These are phyloP conservation scores for Cercospora sp. DNA, from an alignment of 2,329 filamentous ascomycete species.

Conservation along the genomic window DNA sequence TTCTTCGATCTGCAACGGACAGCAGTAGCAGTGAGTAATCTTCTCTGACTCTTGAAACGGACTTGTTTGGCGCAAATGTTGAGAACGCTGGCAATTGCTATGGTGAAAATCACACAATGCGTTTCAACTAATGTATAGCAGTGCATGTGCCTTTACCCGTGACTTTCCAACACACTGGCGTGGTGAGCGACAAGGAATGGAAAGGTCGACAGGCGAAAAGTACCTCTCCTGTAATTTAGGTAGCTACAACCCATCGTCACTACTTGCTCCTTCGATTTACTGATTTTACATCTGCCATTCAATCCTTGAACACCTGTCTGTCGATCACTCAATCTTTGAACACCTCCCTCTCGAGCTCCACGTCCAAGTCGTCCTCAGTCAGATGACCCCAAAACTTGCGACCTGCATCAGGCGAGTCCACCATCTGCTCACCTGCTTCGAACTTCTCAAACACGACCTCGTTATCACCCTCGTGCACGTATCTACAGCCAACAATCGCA, in stretches of 20 bases:
- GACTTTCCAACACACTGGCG: too few relatives aligned
- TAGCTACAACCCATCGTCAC: too few relatives aligned
- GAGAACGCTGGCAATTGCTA: too few relatives aligned
- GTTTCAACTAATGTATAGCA: too few relatives aligned
- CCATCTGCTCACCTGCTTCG: neutral
- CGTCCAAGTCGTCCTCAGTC: neutral
- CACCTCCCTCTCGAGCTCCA: neutral
- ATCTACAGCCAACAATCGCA: neutral
- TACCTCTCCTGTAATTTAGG: too few relatives aligned
- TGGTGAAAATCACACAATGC: too few relatives aligned
- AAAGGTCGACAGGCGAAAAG: too few relatives aligned
- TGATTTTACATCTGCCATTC: neutral
- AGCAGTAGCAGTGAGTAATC: neutral
- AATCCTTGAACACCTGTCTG: too few relatives aligned
- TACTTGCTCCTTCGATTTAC: too few relatives aligned
- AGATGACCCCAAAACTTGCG: neutral
- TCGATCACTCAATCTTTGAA: neutral
- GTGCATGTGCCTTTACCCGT: too few relatives aligned
- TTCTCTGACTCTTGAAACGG: neutral
- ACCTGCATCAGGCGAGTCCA: neutral
- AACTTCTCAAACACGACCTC: neutral
- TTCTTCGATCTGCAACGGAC: neutral
- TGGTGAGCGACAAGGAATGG: too few relatives aligned
- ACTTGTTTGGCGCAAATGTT: neutral
- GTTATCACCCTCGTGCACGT: rapidly evolving